phyloP scores from a whole-genome alignment of 2,329 filamentous ascomycete species.

The Pseudogymnoascus sp. region DNA sequence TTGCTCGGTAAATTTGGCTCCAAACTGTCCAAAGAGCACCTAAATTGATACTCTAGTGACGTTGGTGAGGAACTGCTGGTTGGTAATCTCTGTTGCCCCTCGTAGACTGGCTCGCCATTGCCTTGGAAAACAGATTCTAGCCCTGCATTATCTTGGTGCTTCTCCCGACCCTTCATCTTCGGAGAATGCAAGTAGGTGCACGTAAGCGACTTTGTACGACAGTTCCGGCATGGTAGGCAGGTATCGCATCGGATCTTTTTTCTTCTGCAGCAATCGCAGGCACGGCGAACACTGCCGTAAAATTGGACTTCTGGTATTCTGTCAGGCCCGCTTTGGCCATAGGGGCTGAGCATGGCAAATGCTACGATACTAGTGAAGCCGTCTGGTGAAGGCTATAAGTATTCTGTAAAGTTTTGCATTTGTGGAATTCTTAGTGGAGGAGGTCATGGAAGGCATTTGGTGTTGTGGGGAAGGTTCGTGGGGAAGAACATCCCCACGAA shows the following conservation, averaged over 20 bases:
- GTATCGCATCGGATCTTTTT: slow-evolving; percentile 29
- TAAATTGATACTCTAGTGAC: neutral
- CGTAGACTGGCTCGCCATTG: neutral
- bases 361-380: neutral
- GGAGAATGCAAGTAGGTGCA: slow-evolving; percentile 28
- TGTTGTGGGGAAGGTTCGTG: neutral
- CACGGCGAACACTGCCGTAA: slow-evolving; percentile 11
- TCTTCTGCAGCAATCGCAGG: slow-evolving; percentile 28
- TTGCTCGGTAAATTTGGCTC: neutral
- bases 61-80: neutral
- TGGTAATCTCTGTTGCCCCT: neutral
- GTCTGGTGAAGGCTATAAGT: neutral
- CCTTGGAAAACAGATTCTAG: neutral
- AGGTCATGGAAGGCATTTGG: neutral
- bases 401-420: neutral
- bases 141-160: neutral
- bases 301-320: neutral
- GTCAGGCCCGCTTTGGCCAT: neutral
- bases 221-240: slow-evolving; percentile 24
- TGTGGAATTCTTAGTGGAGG: neutral
- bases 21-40: neutral
- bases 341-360: neutral
- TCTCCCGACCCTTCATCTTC: slow-evolving; percentile 28
- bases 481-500: neutral
- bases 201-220: slow-evolving; percentile 11